Evolutionary conservation across 2,329 filamentous ascomycete genomes (phyloP).

Genomic region (Rhynchosporium secalis): DNA sequence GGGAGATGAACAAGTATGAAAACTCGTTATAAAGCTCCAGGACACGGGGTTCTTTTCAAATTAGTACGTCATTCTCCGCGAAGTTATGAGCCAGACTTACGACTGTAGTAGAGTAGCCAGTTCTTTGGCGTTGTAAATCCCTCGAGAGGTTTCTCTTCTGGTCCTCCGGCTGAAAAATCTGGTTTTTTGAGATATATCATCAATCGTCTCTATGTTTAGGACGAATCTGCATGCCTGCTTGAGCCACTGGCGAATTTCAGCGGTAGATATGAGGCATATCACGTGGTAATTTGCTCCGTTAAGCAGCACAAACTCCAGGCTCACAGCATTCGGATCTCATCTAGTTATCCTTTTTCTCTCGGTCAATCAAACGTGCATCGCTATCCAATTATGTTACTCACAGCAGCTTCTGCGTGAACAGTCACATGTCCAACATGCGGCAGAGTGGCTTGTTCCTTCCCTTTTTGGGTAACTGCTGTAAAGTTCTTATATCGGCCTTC

Average conservation of each 20-base stretch:
- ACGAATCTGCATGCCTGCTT: no score
- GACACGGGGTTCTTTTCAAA: no score
- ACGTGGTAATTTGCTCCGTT: slow-evolving; percentile 14
- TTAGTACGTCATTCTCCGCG: no score
- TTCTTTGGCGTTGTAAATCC: no score
- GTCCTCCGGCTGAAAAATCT: no score
- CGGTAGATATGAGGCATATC: neutral
- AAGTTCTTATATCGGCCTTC: neutral
- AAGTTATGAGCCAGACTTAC: no score
- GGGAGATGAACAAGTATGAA: slow-evolving; percentile 16
- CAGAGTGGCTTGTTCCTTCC: neutral
- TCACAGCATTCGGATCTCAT: neutral
- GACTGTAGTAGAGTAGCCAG: no score
- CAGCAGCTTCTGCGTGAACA: neutral
- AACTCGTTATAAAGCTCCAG: no score
- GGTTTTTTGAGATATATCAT: no score
- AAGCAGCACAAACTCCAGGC: slow-evolving; percentile 3
- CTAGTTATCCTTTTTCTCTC: neutral
- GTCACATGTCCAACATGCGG: no score
- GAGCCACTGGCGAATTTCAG: slow-evolving; percentile 5
- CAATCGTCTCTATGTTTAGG: no score
- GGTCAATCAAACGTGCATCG: neutral
- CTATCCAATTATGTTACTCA: neutral
- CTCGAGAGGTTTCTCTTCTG: no score
- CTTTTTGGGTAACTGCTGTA: neutral